Percentiles rank a stretch among this genome's conserved stretches.
These are phyloP conservation scores for Hordeum vulgare DNA, from an alignment of 176 grass and related monocot species.

Conservation along the genomic window DNA sequence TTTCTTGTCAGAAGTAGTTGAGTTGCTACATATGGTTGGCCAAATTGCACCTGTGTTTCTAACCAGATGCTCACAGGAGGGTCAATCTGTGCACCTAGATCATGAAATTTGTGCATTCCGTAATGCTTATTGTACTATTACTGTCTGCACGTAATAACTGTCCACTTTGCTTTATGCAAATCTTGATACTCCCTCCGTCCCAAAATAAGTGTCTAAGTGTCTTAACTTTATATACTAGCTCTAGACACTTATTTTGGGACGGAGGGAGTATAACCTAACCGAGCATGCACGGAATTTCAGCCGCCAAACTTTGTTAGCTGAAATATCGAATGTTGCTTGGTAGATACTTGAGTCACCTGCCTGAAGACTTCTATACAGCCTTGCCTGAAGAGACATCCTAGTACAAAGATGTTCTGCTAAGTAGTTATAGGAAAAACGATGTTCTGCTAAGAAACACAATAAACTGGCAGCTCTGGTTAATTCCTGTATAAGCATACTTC, in stretches of 20 bases:
- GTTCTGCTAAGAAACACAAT: background rate
- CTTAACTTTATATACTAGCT: too few relatives aligned
- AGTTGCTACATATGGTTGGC: slow-evolving; percentile 28
- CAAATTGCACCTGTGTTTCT: slow-evolving; percentile 18
- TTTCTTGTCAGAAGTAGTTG: background rate
- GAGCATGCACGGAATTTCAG: background rate
- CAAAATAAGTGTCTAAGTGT: too few relatives aligned
- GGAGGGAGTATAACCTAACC: too few relatives aligned
- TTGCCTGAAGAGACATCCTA: background rate
- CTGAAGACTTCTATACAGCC: background rate
- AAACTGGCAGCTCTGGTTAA: background rate
- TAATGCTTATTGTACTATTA: background rate
- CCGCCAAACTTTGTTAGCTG: background rate
- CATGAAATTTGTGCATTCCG: background rate
- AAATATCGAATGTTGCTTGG: background rate
- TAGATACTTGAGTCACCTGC: background rate
- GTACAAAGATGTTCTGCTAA: background rate
- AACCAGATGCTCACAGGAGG: background rate
- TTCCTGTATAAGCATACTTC: background rate
- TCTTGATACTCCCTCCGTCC: too few relatives aligned
- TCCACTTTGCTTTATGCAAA: background rate
- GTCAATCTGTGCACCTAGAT: slow-evolving; percentile 24
- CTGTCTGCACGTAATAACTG: background rate
- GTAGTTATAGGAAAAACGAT: too few relatives aligned
- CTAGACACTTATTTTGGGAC: too few relatives aligned